Conservation (phyloP, 176 grass and related monocot species). For the Areca catechu region DNA sequence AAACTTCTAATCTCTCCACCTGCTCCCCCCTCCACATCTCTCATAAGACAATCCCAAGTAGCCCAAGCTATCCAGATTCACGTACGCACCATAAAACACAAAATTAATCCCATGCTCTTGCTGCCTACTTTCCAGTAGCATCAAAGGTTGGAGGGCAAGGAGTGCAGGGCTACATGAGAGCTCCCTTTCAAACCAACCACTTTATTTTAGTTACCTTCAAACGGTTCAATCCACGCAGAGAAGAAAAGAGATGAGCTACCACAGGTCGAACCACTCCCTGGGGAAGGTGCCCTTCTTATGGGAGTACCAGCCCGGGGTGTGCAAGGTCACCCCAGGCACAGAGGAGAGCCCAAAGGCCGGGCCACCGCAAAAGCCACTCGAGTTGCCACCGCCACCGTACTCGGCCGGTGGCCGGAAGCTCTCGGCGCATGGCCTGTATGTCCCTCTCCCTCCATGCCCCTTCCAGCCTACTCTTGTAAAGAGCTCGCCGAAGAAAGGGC, state of each 20-base stretch:
- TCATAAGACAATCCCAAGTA: too few relatives aligned
- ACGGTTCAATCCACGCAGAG: background rate
- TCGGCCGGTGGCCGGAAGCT: background rate
- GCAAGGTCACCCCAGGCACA: slow-evolving; percentile 27
- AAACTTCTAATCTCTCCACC: too few relatives aligned
- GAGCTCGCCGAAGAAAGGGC: slow-evolving; percentile 13
- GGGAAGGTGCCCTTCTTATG: slow-evolving; percentile 63
- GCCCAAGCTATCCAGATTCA: too few relatives aligned
- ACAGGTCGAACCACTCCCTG: background rate
- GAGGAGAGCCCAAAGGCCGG: slow-evolving; percentile 1
- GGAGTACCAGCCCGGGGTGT: slow-evolving; percentile 78
- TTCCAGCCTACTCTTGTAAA: background rate
- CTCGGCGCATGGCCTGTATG: slow-evolving; percentile 14
- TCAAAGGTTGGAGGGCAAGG: too few relatives aligned
- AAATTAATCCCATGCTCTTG: too few relatives aligned
- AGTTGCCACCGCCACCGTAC: background rate
- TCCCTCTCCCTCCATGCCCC: slow-evolving; percentile 41
- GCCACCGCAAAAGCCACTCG: background rate
- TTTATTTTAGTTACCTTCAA: background rate
- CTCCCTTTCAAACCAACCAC: too few relatives aligned
- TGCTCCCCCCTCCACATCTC: too few relatives aligned
- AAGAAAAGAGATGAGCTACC: slow-evolving; percentile 26
- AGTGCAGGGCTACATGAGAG: too few relatives aligned
- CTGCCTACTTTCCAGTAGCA: too few relatives aligned
- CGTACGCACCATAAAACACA: too few relatives aligned